phyloP scores from a whole-genome alignment of 768 basidiomycete genomes.

The Crucibulum laeve region DNA sequence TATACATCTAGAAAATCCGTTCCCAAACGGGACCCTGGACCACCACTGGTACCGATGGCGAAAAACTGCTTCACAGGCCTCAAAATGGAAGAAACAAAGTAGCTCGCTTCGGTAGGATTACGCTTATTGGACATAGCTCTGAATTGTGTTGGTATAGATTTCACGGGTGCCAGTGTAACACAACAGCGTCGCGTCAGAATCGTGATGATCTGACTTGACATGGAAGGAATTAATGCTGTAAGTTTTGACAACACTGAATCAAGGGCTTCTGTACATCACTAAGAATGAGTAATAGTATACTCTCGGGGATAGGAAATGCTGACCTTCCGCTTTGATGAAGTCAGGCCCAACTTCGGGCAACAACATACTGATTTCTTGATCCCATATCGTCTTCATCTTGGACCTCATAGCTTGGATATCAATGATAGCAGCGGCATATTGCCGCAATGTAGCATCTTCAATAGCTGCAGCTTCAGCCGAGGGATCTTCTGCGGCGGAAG shows the following conservation, averaged over 20 bases:
- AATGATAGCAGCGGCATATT: slow-evolving; percentile 60
- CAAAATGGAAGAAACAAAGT: slow-evolving; percentile 79
- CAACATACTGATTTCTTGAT: slow-evolving; percentile 58
- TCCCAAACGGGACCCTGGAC: slow-evolving; percentile 56
- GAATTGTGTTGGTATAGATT: slow-evolving; percentile 88
- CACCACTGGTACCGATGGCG: slow-evolving; percentile 49
- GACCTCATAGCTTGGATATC: slow-evolving; percentile 61
- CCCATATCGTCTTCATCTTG: slow-evolving; percentile 59
- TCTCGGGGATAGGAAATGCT: neutral
- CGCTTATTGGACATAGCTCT: slow-evolving; percentile 78
- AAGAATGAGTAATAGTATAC: neutral
- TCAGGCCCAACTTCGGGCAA: slow-evolving; percentile 41
- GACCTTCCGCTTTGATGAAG: slow-evolving; percentile 46
- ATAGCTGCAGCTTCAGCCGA: slow-evolving; percentile 50
- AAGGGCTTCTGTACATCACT: slow-evolving; percentile 44
- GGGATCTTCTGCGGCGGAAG: slow-evolving; percentile 41
- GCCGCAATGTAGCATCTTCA: slow-evolving; percentile 63
- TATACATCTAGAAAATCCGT: slow-evolving; percentile 46
- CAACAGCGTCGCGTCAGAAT: slow-evolving; percentile 80
- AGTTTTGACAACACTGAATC: slow-evolving; percentile 45
- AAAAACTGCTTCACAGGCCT: slow-evolving; percentile 79
- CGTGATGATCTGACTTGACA: slow-evolving; percentile 60
- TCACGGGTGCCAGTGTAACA: slow-evolving; percentile 79
- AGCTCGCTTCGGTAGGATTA: slow-evolving; percentile 73
- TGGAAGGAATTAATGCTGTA: slow-evolving; percentile 45